Evolutionary conservation across 2,329 filamentous ascomycete species (phyloP).

Genomic region (Rhynchosporium graminicola): DNA sequence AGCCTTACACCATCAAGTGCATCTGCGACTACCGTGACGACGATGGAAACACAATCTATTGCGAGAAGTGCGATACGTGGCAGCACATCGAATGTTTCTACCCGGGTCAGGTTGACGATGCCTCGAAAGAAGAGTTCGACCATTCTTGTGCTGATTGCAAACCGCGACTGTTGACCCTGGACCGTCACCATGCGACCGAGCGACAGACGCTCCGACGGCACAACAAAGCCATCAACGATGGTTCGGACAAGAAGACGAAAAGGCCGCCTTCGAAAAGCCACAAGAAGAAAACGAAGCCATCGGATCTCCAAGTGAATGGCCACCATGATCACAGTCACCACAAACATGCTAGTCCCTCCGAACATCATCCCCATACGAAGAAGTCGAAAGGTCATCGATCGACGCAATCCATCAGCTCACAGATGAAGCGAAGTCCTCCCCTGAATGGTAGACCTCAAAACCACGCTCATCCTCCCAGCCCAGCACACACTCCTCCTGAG

Average conservation of each 20-base stretch:
- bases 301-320: slow-evolving; percentile 67
- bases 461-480: slow-evolving; percentile 65
- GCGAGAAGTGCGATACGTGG: slow-evolving; percentile 95
- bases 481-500: slow-evolving; percentile 73
- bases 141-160: slow-evolving; percentile 91
- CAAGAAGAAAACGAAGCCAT: slow-evolving; percentile 84
- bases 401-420: slow-evolving; percentile 73
- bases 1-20: slow-evolving; percentile 95
- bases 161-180: slow-evolving; percentile 71
- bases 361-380: slow-evolving; percentile 64
- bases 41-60: slow-evolving; percentile 96
- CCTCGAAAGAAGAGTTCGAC: slow-evolving; percentile 69
- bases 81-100: slow-evolving; percentile 99
- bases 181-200: slow-evolving; percentile 73
- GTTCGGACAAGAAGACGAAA: slow-evolving; percentile 70
- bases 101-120: slow-evolving; percentile 67
- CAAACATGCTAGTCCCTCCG: slow-evolving; percentile 50
- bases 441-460: slow-evolving; percentile 60
- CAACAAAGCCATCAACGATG: slow-evolving; percentile 48
- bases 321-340: slow-evolving; percentile 55
- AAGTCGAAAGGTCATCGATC: slow-evolving; percentile 82
- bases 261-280: slow-evolving; percentile 76
- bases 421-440: slow-evolving; percentile 63
- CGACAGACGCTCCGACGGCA: slow-evolving; percentile 65
- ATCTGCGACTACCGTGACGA: slow-evolving; percentile 93